Conservation (phyloP, 2,329 filamentous ascomycete genomes). For the Westerdykella sp. region DNA sequence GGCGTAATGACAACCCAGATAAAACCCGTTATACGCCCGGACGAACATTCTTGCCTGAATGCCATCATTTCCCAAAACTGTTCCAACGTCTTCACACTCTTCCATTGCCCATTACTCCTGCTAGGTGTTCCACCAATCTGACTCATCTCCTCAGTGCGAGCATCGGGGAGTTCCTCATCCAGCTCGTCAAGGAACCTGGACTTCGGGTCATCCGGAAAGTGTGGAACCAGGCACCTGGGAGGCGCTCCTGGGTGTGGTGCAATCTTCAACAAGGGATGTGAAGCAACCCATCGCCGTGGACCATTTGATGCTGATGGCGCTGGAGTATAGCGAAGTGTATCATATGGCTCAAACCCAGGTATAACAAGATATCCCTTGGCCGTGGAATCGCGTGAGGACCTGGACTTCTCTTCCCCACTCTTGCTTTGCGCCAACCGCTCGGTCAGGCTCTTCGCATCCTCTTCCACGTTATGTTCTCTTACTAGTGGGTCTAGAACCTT, state of each 20-base stretch:
- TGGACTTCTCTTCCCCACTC: slow-evolving; percentile 17
- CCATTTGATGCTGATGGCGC: slow-evolving; percentile 37
- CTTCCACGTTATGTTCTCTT: slow-evolving; percentile 42
- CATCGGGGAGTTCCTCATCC: slow-evolving; percentile 69
- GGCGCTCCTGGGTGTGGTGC: slow-evolving; percentile 63
- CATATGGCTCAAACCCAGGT: slow-evolving; percentile 76
- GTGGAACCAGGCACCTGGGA: slow-evolving; percentile 77
- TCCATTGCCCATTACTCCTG: slow-evolving; percentile 66
- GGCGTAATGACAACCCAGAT: slow-evolving; percentile 83
- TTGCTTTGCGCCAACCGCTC: slow-evolving; percentile 26
- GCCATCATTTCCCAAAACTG: slow-evolving; percentile 99
- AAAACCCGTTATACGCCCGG: slow-evolving; percentile 86
- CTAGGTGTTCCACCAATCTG: slow-evolving; percentile 37
- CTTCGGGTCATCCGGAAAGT: slow-evolving; percentile 93
- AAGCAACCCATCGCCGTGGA: slow-evolving; percentile 48
- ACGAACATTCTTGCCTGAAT: slow-evolving; percentile 90
- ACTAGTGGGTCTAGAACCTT: slow-evolving; percentile 74
- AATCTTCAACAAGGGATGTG: slow-evolving; percentile 68
- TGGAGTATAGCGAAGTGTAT: slow-evolving; percentile 75
- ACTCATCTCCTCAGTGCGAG: slow-evolving; percentile 32
- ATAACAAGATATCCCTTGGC: slow-evolving; percentile 79
- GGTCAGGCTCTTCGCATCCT: slow-evolving; percentile 28
- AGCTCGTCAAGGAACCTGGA: slow-evolving; percentile 81
- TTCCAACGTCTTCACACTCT: slow-evolving; percentile 73
- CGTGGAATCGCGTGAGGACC: slow-evolving; percentile 21